Evolutionary conservation across 257 asterid species (phyloP).

Genomic region (Petrea volubilis): DNA sequence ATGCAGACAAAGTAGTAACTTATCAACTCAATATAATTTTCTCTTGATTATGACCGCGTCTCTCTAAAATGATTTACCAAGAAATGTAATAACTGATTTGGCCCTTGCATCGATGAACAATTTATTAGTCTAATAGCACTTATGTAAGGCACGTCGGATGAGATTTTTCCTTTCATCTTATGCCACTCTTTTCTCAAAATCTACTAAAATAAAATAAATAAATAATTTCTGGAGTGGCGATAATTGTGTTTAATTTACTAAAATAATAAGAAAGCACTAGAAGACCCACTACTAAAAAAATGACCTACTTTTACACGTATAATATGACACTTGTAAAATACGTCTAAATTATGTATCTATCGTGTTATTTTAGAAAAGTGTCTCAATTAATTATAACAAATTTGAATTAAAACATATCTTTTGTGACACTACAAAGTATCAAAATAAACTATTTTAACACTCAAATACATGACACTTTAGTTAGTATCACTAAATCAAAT

Average conservation of each 20-base stretch:
- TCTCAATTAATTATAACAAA: too few species aligned
- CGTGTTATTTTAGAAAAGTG: too few species aligned
- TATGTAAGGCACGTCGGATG: conserved; percentile 9
- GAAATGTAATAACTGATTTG: not conserved
- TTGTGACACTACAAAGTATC: too few species aligned
- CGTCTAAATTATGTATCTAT: too few species aligned
- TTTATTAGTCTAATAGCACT: conserved; percentile 27
- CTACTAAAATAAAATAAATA: conserved; percentile 6
- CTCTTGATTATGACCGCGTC: not conserved
- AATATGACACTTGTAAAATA: too few species aligned
- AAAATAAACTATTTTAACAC: too few species aligned
- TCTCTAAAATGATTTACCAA: not conserved
- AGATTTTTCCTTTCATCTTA: conserved; percentile 6
- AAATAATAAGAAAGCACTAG: not conserved
- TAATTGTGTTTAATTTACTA: not conserved
- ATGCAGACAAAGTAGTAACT: not conserved
- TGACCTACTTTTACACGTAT: too few species aligned
- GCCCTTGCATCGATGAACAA: conserved; percentile 14
- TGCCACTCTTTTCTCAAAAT: conserved; percentile 26
- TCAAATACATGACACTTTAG: too few species aligned
- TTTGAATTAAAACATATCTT: too few species aligned
- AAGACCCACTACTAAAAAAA: too few species aligned
- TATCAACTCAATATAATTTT: not conserved
- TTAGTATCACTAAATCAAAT: too few species aligned
- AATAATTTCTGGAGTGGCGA: not conserved